Percentiles rank a stretch among this genome's conserved stretches.
These are phyloP conservation scores for Penicillium aurantiogriseum DNA, from an alignment of 2,329 filamentous ascomycete species.

Conservation along the genomic window DNA sequence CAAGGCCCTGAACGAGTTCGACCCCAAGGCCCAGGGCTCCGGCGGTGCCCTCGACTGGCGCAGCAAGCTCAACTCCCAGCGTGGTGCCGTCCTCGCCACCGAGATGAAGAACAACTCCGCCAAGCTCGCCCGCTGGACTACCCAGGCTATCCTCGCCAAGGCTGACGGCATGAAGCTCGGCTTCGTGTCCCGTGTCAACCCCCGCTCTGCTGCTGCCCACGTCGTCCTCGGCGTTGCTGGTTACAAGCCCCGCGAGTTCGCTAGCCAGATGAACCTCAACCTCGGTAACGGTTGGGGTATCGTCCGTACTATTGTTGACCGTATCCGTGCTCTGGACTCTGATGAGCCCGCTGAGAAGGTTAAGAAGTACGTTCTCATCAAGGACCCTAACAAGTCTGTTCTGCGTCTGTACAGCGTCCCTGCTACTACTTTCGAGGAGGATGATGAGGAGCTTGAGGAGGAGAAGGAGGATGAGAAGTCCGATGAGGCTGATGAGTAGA, in stretches of 20 bases:
- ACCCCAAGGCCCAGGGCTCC: constrained; percentile 93
- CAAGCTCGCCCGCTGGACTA: constrained; percentile 97
- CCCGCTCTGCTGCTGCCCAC: constrained; percentile 88
- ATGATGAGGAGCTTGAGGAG: constrained; percentile 62
- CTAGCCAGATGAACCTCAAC: constrained; percentile 95
- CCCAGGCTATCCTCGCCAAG: constrained; percentile 92
- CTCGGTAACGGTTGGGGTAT: constrained; percentile 98
- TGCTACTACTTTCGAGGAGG: constrained; percentile 82
- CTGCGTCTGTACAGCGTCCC: constrained; percentile 92
- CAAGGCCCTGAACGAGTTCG: constrained; percentile 98
- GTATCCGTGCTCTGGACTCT: constrained; percentile 50
- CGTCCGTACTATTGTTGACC: constrained; percentile 94
- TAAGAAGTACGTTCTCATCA: constrained; percentile 57
- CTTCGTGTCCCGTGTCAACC: constrained; percentile 92
- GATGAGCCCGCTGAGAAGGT: constrained; percentile 43
- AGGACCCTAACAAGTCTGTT: constrained; percentile 96
- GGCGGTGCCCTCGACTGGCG: constrained; percentile 97
- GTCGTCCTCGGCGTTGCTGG: constrained; percentile 92
- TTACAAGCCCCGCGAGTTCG: constrained; percentile 98
- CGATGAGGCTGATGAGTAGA: constrained; percentile 49
- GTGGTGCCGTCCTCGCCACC: constrained; percentile 94
- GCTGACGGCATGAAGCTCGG: constrained; percentile 99
- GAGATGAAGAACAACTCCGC: constrained; percentile 99
- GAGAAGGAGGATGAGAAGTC: constrained; percentile 56
- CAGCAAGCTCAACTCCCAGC: constrained; percentile 87